These are phyloP conservation scores for Epichloe scottii DNA, from an alignment of 2,329 filamentous ascomycete species.

Conservation along the genomic window DNA sequence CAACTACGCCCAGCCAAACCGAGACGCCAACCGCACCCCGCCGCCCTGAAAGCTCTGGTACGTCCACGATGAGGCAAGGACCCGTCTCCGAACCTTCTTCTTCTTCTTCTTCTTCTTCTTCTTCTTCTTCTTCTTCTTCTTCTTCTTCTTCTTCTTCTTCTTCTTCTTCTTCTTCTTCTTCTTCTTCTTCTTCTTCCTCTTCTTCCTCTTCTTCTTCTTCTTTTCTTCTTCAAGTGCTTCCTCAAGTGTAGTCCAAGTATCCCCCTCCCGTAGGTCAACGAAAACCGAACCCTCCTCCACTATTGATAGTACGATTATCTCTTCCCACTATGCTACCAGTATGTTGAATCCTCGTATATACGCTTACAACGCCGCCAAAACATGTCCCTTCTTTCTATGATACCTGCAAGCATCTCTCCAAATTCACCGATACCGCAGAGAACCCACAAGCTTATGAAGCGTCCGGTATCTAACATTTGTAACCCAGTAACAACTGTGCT, in stretches of 20 bases:
- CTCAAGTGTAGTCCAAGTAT: constrained; percentile 15
- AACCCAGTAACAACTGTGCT: background rate
- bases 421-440: background rate
- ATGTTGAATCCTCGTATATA: constrained; percentile 11
- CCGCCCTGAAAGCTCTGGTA: constrained; percentile 13
- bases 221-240: constrained; percentile 10
- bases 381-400: background rate
- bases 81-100: constrained; percentile 19
- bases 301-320: background rate
- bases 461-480: background rate
- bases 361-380: background rate
- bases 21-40: constrained; percentile 2
- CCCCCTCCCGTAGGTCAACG: constrained; percentile 15
- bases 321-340: constrained; percentile 17
- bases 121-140: constrained; percentile 2
- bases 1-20: constrained; percentile 1
- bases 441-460: background rate
- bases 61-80: constrained; percentile 15
- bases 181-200: constrained; percentile 7
- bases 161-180: constrained; percentile 9
- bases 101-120: background rate
- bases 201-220: constrained; percentile 6
- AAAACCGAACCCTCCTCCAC: constrained; percentile 12
- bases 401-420: background rate
- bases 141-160: background rate